Conservation (phyloP, 1,139 yeast genomes). For the Fermentozyma sake region DNA sequence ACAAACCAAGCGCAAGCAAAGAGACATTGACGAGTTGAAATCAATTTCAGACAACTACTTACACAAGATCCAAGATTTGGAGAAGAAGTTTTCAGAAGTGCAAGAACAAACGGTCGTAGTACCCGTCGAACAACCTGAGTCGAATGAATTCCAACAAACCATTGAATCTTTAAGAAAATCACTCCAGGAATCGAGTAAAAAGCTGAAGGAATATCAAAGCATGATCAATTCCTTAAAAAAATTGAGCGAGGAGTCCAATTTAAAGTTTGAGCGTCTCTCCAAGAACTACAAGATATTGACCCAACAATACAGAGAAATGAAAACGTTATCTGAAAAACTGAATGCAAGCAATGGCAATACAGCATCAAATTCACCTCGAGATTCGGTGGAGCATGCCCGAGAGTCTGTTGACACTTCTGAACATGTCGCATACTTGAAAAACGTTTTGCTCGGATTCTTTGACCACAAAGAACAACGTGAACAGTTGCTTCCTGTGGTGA, state of each 20-base stretch:
- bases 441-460: conserved; percentile 81
- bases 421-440: conserved; percentile 79
- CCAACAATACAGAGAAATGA: conserved; percentile 47
- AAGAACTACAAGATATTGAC: conserved; percentile 62
- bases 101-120: neutral
- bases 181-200: conserved; percentile 45
- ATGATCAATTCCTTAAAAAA: conserved; percentile 56
- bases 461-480: conserved; percentile 91
- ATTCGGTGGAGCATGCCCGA: conserved; percentile 3
- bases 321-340: conserved; percentile 3
- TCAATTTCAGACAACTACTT: conserved; percentile 24
- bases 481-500: conserved; percentile 78
- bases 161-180: conserved; percentile 50
- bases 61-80: conserved; percentile 29
- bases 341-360: no score
- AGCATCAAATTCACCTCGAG: conserved; percentile 4
- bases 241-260: conserved; percentile 62
- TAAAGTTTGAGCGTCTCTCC: conserved; percentile 61
- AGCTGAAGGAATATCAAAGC: conserved; percentile 52
- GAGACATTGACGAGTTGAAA: conserved; percentile 45
- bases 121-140: conserved; percentile 19
- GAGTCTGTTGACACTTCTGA: conserved; percentile 32
- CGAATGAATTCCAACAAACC: conserved; percentile 22
- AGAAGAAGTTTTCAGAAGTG: conserved; percentile 36
- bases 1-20: conserved; percentile 45